Base-by-base conservation (phyloP, 257 asterid species). In the Euphrasia confusa region DNA sequence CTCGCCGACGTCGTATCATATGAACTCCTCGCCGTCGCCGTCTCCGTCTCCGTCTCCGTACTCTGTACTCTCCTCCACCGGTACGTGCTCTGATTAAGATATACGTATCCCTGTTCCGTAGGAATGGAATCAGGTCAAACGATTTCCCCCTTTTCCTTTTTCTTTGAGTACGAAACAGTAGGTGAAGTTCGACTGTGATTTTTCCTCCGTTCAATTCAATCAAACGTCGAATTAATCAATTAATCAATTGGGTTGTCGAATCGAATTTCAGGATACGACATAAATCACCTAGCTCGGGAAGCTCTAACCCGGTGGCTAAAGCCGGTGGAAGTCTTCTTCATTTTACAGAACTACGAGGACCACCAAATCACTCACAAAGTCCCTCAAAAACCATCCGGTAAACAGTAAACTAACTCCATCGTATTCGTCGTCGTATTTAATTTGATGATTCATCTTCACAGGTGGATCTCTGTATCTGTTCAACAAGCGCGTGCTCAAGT, bases 231-330 rank as follows among this genome's bases (percentile, higher is more conserved):
- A 21, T 21, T 21, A 21, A 21, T 21, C 24, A 21, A 21, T 21
- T 21, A 21, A 21, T 21, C 24, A 50, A 56, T 69, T 26, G 49
- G 32, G 45, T 65, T 32, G 14, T 49, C 6, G 24, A 21, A 21
- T 21, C 2, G 53, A 53, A 49, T 40, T 73, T 69, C 91, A 92
- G 99, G 78, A 33, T 83, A 74, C 67, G 81, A 80, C 64, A 76
- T 86, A 56, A 68, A 68, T 64, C 80, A 81, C 65, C 80, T 92
- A 73, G 86, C 73, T 70, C 78, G 78, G 49, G 99, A 92, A 77
- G 97, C 99, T 76, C 92, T 79, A 71, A 59, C 47, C 69, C 86
- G 99, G 68, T 92, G 99, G 99, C 80, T 92, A 48, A 92, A 86
- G 84, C 96, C 99, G 1, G 82, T 79, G 17, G 99, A 92, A 83